Evolutionary conservation across 345 rosid genomes (phyloP), one percentile per base, ranked within the genome.

Genomic region (Eutrema yunnanense): DNA sequence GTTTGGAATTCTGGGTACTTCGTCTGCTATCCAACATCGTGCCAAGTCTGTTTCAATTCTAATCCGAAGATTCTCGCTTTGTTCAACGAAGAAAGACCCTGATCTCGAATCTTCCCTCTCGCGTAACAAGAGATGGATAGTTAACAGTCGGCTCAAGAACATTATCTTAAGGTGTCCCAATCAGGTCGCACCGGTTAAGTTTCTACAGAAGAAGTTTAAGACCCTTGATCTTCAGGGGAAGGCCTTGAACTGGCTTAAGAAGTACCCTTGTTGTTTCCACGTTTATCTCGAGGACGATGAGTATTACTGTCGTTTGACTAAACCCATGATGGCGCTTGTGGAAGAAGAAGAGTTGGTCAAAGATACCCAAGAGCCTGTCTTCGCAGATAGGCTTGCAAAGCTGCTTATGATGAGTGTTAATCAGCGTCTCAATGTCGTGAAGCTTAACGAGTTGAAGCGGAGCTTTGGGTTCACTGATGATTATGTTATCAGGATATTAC

Each of bases 141-240:
- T 88, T 37, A 94, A 94, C 81, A 94, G 88, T 73, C 95, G 92
- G 72, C 80, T 91, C 65, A 94, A 94, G 79, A 87, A 89, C 82
- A 85, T 94, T 11, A 84, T 94, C 46, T 88, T 86, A 40, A 80
- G 89, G 60, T 88, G 82, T 76, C 96, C 97, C 33, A 81, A 84
- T 32, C 92, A 88, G 67, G 90, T 71, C 1, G 80, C 77, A 14
- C 76, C 96, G 3, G 62, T 88, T 63, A 83, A 81, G 61, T 73
- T 79, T 81, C 84, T 91, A 13, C 97, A 91, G 81, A 94, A 89
- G 80, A 91, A 91, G 86, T 94, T 94, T 72, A 94, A 88, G 78
- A 86, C 85, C 38, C 96, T 94, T 68, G 98, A 94, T 83, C 92
- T 94, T 51, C 96, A 89, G 76, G 98, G 98, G 16, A 94, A 89